A percentile compares a stretch with the other conserved stretches of the same genome.
Conservation (phyloP, 1,284 basidiomycete genomes). For the Exobasidium rhododendri region DNA sequence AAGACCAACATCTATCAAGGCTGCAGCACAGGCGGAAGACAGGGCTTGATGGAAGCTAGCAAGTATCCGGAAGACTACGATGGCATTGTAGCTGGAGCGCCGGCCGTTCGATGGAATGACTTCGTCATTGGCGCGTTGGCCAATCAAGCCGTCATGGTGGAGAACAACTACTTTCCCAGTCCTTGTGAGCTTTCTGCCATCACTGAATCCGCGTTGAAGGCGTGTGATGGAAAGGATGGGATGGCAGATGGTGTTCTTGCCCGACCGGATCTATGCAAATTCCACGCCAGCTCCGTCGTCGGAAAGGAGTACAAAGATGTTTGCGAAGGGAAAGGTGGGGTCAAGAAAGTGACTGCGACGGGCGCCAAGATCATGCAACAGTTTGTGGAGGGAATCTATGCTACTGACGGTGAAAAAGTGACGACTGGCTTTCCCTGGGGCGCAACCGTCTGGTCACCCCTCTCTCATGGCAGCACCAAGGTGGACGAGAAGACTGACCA, state of each 20-base stretch:
- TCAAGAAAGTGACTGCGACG: not conserved
- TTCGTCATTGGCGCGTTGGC: not conserved
- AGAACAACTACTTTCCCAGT: conserved; percentile 20
- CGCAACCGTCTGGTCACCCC: not conserved
- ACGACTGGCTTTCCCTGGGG: not conserved
- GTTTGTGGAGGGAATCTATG: not conserved
- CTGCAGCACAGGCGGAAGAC: conserved; percentile 31
- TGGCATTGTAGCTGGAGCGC: conserved; percentile 31
- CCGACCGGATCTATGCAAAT: conserved; percentile 6
- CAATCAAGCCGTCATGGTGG: not conserved
- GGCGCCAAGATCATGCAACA: not conserved
- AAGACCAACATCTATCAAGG: conserved; percentile 24
- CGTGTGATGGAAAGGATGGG: not conserved
- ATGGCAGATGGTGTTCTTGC: not conserved
- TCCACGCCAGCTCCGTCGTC: not conserved
- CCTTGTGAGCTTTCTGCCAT: conserved; percentile 25
- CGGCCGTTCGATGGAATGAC: conserved; percentile 9
- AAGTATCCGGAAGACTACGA: conserved; percentile 32
- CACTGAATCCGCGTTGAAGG: conserved; percentile 13
- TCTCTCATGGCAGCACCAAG: not conserved
- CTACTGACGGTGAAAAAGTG: not conserved
- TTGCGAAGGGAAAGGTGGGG: not conserved
- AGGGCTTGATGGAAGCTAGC: conserved; percentile 25
- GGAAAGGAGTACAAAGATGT: not conserved
- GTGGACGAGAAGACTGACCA: not conserved